Base-by-base conservation (phyloP, 257 asterid genomes). In the Solanum rostratum region DNA sequence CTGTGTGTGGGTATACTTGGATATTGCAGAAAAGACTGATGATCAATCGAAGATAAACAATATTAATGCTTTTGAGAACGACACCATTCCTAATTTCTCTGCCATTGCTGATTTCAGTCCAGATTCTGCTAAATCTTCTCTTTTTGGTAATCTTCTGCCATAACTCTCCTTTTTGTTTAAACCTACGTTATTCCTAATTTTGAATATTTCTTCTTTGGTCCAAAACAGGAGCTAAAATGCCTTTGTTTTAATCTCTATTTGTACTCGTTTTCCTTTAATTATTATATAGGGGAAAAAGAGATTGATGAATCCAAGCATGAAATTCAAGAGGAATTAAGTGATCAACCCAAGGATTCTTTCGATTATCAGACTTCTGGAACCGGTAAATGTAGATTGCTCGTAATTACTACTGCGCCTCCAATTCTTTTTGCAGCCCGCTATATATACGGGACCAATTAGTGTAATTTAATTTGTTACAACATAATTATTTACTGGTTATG, bases 351-450 rank as follows among this genome's bases (percentile, higher is more conserved):
- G 27, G 60, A 43, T 46, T 57, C 13, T 81, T 81, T 19, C 22
- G 19, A 43, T 65, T 65, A 24, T 60, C 84, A 81, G 84, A 41
- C 76, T 22, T 84, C 80, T 14, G 87, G 30, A 46, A 80, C 85
- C 20, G 90, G 88, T 24, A 93, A 76, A 90, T 80, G 86, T 86
- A 19, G 94, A 89, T 87, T 91, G 94, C 82, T 90, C 88, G 62
- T 71, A 93, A 94, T 91, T 87, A 83, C 24, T 82, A 22, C 52
- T 82, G 84, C 22, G 41, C 54, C 68, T 57, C 85, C 4, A 14
- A 11, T 39, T 41, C 54, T 43, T 41, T 52, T 63, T 33, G 49
- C 27, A 18, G 16, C 15, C 41, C 70, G 27, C 73, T 15, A 0
- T 30, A 65, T 65, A 65, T 18, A 65, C 7, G 45, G 74, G 74